Base-by-base conservation (phyloP, 495 filamentous ascomycete genomes). In the Ascobolus immersus region DNA sequence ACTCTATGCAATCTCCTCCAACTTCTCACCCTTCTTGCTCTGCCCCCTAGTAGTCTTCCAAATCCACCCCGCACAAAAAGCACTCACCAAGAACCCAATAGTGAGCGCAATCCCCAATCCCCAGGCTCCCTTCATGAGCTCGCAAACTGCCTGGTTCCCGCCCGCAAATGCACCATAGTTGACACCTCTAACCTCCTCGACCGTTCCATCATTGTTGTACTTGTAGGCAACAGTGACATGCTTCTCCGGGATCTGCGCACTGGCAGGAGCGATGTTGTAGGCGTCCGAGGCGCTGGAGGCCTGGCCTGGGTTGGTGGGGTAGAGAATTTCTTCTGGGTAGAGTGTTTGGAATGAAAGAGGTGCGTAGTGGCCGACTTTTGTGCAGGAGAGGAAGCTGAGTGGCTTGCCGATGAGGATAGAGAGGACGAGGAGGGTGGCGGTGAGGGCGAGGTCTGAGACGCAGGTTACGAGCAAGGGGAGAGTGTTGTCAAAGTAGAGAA, bases 41-140 rank as follows among this genome's bases (percentile, higher is more conserved):
- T 58, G 57, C n/a, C n/a, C n/a, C n/a, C n/a, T n/a, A n/a, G n/a
- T n/a, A n/a, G n/a, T n/a, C 27, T 52, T 57, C 71, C 68, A 73
- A 20, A 74, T 54, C 37, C 60, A 62, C 37, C 60, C 46, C 44
- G 61, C 62, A 47, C 64, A 59, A 7, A 71, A 50, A 21, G 56
- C 44, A 4, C 69, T 69, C 35, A 78, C 67, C 37, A 69, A 64
- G 44, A 86, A 79, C 28, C 81, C 53, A 17, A 82, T 66, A 50
- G 72, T 84, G 21, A 84, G 58, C 4, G 74, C 71, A 57, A 91
- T 90, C 52, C 65, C 64, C 36, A 92, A 52, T 12, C 80, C 84
- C 84, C 80, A 92, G 39, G 82, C 69, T 8, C 73, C 67, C 59
- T 92, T 91, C 52, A 74, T 73, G 60, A 86, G 70, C 42, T 65